A percentile compares a stretch with the other conserved stretches of the same genome.
These are phyloP conservation scores for Aspergillus leporis DNA, from an alignment of 495 filamentous ascomycete species.

Conservation along the genomic window DNA sequence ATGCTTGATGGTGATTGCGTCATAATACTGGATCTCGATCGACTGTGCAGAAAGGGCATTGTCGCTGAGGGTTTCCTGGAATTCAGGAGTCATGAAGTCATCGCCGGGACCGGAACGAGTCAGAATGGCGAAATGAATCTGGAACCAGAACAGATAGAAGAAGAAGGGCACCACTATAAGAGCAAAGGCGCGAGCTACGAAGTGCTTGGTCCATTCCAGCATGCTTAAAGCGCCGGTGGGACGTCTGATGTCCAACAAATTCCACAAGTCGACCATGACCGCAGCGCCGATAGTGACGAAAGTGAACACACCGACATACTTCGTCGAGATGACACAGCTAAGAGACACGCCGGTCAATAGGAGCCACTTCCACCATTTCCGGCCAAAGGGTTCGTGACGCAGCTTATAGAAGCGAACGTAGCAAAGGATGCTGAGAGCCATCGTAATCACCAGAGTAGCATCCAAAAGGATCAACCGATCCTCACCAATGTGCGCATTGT, in stretches of 20 bases:
- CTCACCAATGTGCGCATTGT: conserved; percentile 98
- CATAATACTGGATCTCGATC: conserved; percentile 84
- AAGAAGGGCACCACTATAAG: conserved; percentile 91
- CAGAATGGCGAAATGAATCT: conserved; percentile 94
- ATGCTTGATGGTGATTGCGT: conserved; percentile 83
- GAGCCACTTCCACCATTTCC: conserved; percentile 99
- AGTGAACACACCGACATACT: conserved; percentile 95
- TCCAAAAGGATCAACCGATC: conserved; percentile 94
- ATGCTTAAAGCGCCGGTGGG: conserved; percentile 74
- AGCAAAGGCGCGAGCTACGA: conserved; percentile 77
- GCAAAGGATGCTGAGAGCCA: conserved; percentile 89
- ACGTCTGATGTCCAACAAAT: conserved; percentile 84
- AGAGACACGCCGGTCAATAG: conserved; percentile 90
- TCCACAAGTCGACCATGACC: conserved; percentile 93
- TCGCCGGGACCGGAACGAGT: conserved; percentile 89
- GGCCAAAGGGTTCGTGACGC: conserved; percentile 80
- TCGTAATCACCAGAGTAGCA: conserved; percentile 88
- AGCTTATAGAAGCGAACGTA: conserved; percentile 99
- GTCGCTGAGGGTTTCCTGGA: conserved; percentile 94
- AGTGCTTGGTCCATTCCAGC: conserved; percentile 82
- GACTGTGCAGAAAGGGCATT: conserved; percentile 88
- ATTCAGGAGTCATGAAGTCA: conserved; percentile 98
- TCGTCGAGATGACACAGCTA: conserved; percentile 97
- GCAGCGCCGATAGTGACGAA: conserved; percentile 96
- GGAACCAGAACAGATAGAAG: conserved; percentile 99